Evolutionary conservation across 2,329 filamentous ascomycete species (phyloP).

Genomic region (Camillea tinctor): DNA sequence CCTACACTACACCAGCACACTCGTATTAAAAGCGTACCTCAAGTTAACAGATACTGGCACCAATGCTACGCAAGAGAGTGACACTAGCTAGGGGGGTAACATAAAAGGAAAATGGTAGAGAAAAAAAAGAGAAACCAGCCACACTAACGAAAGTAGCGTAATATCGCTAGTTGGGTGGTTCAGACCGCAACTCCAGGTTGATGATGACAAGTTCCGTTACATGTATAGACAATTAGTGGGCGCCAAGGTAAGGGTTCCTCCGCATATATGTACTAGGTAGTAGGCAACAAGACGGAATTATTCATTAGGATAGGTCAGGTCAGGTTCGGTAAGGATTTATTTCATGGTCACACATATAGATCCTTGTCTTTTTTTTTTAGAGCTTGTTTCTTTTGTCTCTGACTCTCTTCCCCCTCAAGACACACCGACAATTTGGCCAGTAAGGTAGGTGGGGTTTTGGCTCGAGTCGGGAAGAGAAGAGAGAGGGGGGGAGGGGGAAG

Average conservation of each 20-base stretch:
- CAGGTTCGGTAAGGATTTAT: too few species aligned
- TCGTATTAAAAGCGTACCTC: neutral
- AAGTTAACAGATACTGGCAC: neutral
- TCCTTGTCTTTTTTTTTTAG: neutral
- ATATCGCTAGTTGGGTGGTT: neutral
- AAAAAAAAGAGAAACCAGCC: too few species aligned
- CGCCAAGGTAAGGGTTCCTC: neutral
- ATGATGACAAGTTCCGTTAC: neutral
- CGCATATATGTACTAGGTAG: neutral
- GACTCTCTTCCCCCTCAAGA: neutral
- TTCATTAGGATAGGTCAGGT: too few species aligned
- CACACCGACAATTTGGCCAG: slow-evolving; percentile 16
- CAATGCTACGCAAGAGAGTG: neutral
- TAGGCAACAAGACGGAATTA: neutral
- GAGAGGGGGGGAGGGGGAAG: too few species aligned
- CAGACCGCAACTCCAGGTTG: neutral
- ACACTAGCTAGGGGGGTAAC: neutral
- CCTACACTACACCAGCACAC: neutral
- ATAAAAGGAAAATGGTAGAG: too few species aligned
- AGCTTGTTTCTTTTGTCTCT: neutral
- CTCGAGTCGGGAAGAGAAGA: neutral
- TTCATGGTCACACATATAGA: too few species aligned
- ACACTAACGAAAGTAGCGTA: neutral
- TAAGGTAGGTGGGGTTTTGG: slow-evolving; percentile 7
- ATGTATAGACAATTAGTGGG: neutral